Evolutionary conservation across 192 early-diverging fungal genomes (phyloP), one percentile per base, ranked within the genome.

Genomic region (Coemansia sp.): DNA sequence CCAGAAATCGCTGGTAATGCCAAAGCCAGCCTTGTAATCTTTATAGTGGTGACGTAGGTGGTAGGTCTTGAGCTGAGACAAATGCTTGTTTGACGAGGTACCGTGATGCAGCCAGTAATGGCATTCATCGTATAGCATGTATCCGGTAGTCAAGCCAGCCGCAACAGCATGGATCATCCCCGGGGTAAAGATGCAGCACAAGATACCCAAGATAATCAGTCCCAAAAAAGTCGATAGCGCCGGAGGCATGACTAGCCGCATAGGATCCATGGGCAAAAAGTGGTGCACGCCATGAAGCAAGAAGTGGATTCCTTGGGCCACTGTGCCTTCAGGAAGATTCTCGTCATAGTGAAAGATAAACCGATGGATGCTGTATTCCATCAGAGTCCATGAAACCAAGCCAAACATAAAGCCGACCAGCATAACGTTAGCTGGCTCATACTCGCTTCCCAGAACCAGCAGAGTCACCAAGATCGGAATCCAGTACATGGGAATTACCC

Each of bases 91-190:
- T 52, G 81, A 76, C 7, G 91, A 87, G 23, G 83, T 80, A 38
- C 89, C 91, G 68, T 97, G 95, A 72, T 97, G 95, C 23, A 94
- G 83, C 80, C 94, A 94, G 70, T 95, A 97, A 64, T 97, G 95
- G 10, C 85, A 90, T 59, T 89, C 73, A 63, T 97, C 95, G 76
- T 97, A 98, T n/a, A 86, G 61, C 31, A 98, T 78, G 61, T 93
- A 98, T 30, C 93, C 95, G 31, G 82, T 63, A 26, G 87, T 65
- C 18, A 87, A 79, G 3, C 95, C 95, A 6, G 87, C 79, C 54
- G 85, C 76, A 8, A 93, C 74, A 2, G 81, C 91, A 48, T 88
- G 84, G 0, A 84, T 81, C 64, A 83, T 80, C 19, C 73, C 72
- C 1, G 61, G 63, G n/a, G 88, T 81, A 52, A 93, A 85, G 39